phyloP scores from a whole-genome alignment of 345 rosid species.

The Eucalyptus decipiens region DNA sequence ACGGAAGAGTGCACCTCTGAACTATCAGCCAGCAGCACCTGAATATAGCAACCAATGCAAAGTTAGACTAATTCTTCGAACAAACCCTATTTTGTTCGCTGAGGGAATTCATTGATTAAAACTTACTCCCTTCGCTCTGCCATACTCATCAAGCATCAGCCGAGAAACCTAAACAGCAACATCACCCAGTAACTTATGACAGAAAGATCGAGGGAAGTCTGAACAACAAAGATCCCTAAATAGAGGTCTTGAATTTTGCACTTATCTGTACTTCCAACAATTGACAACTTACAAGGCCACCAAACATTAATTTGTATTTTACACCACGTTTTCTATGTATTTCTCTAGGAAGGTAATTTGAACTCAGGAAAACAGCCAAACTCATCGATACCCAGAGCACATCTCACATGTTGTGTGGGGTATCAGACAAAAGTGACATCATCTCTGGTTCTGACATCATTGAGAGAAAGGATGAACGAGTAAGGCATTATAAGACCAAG shows the following conservation, averaged over 20 bases:
- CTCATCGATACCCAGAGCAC: neutral
- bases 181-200: neutral
- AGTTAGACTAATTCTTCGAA: neutral
- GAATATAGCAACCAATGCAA: constrained; percentile 4
- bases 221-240: neutral
- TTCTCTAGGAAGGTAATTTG: neutral
- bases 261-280: neutral
- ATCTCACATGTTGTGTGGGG: neutral
- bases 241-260: neutral
- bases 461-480: neutral
- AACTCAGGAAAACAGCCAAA: neutral
- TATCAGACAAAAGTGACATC: neutral
- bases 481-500: neutral
- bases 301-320: neutral
- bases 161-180: constrained; percentile 40
- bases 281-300: neutral
- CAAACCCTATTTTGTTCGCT: neutral
- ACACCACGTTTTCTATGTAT: neutral
- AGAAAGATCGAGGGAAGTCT: neutral
- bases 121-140: constrained; percentile 56
- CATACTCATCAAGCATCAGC: constrained; percentile 33
- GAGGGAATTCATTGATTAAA: neutral
- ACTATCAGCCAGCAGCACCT: constrained; percentile 82
- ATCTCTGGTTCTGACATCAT: neutral
- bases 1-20: constrained; percentile 46